Percentiles rank a stretch among this genome's conserved stretches.
Evolutionary conservation across 768 basidiomycete genomes (phyloP).

Genomic region (Russula compacta): DNA sequence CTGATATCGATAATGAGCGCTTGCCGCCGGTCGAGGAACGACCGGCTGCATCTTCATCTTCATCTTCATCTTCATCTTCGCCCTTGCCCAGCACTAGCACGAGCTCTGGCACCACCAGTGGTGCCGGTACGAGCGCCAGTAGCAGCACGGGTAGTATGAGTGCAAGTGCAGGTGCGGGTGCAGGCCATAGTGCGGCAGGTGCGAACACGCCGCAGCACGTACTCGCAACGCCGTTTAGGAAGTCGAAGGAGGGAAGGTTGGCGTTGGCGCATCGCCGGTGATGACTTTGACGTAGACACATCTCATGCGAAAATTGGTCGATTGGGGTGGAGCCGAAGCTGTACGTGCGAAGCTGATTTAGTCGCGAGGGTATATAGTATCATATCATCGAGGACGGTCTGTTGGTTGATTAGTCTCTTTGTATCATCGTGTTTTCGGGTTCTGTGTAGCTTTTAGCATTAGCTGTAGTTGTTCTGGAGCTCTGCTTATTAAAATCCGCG

Average conservation of each 20-base stretch:
- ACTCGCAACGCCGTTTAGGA: neutral
- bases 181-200: neutral
- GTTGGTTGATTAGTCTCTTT: no score
- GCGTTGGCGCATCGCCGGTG: neutral
- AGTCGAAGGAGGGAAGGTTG: slow-evolving; percentile 2
- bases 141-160: neutral
- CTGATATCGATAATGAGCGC: slow-evolving; percentile 98
- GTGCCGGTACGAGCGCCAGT: neutral
- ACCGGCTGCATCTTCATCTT: neutral
- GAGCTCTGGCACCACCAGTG: no score
- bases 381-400: no score
- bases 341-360: no score
- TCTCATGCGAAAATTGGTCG: neutral
- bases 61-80: neutral
- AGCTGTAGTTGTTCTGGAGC: no score
- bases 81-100: neutral
- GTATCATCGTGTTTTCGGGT: no score
- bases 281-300: neutral
- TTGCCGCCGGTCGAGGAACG: slow-evolving; percentile 52
- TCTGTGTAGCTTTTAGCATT: no score
- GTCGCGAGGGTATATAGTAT: no score
- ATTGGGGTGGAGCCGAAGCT: no score
- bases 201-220: no score
- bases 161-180: neutral
- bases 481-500: no score